Evolutionary conservation across 2,329 filamentous ascomycete genomes (phyloP).

Genomic region (Fusarium sp.): DNA sequence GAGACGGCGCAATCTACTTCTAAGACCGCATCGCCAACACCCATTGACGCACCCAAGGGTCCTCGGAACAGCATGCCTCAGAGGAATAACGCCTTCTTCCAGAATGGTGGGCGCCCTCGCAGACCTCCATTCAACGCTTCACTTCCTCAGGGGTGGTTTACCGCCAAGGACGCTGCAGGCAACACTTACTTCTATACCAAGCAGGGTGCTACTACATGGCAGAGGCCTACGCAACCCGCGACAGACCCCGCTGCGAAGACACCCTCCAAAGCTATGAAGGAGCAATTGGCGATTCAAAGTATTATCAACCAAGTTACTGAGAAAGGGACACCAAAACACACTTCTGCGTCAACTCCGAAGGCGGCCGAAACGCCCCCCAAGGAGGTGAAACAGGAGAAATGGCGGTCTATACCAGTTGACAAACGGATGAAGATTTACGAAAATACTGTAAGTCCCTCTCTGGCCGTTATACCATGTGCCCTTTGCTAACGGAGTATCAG

Average conservation of each 20-base stretch:
- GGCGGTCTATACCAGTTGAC: conserved; percentile 76
- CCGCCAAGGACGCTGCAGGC: conserved; percentile 76
- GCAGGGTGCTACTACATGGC: conserved; percentile 83
- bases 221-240: conserved; percentile 77
- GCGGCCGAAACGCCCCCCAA: conserved; percentile 65
- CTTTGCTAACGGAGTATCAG: conserved; percentile 58
- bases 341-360: conserved; percentile 73
- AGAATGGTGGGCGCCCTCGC: conserved; percentile 59
- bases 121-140: conserved; percentile 67
- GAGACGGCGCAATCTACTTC: conserved; percentile 53
- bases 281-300: conserved; percentile 82
- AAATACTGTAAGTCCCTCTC: conserved; percentile 76
- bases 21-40: conserved; percentile 58
- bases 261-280: conserved; percentile 70
- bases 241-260: conserved; percentile 72
- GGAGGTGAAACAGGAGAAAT: conserved; percentile 76
- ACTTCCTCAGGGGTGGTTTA: conserved; percentile 88
- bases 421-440: conserved; percentile 97
- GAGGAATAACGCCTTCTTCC: conserved; percentile 64
- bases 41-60: conserved; percentile 67
- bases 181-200: conserved; percentile 88
- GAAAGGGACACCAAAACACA: conserved; percentile 64
- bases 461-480: no score
- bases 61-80: conserved; percentile 71
- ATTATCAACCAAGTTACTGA: conserved; percentile 88